A percentile compares a stretch with the other conserved stretches of the same genome.
These are phyloP conservation scores for Aureobasidium leucospermi DNA, from an alignment of 2,329 filamentous ascomycete species.

Conservation along the genomic window DNA sequence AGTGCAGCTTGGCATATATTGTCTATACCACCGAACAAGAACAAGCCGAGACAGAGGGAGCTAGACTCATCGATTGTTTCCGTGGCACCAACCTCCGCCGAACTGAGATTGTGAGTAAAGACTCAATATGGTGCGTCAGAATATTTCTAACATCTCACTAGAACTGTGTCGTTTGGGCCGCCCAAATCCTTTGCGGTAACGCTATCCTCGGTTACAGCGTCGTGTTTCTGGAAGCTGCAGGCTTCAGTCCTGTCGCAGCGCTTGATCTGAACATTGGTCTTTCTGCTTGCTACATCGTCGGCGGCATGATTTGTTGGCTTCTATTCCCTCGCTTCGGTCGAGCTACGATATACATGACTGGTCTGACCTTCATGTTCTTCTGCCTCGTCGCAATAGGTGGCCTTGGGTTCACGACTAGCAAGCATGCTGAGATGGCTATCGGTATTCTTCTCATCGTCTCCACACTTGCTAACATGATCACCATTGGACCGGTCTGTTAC, in stretches of 20 bases:
- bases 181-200: conserved; percentile 26
- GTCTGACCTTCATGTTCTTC: conserved; percentile 34
- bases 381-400: conserved; percentile 23
- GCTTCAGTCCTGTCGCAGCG: conserved; percentile 28
- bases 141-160: background rate
- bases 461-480: conserved; percentile 21
- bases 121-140: conserved; percentile 29
- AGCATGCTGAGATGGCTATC: conserved; percentile 23
- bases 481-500: conserved; percentile 33
- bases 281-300: conserved; percentile 19
- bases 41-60: conserved; percentile 19
- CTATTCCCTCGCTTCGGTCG: conserved; percentile 33
- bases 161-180: conserved; percentile 7
- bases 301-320: conserved; percentile 36
- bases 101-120: conserved; percentile 36
- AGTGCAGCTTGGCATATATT: conserved; percentile 21
- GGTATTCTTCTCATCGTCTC: conserved; percentile 30
- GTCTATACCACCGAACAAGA: conserved; percentile 17
- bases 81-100: conserved; percentile 34
- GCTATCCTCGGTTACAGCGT: conserved; percentile 27
- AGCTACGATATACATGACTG: conserved; percentile 33
- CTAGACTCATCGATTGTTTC: conserved; percentile 39
- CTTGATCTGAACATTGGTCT: conserved; percentile 33
- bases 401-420: background rate
- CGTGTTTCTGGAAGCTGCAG: conserved; percentile 31